phyloP scores from a whole-genome alignment of 192 early-diverging fungal species.

The Pilaira anomala region DNA sequence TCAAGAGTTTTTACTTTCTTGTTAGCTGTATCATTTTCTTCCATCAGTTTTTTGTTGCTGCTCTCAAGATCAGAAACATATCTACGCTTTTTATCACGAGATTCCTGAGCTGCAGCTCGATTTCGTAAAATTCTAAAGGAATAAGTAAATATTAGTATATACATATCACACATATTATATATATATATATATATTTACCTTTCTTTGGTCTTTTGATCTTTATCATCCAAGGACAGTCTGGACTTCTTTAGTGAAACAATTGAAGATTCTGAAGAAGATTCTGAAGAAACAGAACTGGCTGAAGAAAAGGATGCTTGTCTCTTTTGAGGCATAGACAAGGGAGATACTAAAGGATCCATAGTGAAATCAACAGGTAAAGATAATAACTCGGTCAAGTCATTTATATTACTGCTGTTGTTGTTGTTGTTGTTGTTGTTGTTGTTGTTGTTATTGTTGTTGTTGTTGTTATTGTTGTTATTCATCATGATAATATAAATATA shows the following conservation, averaged over 20 bases:
- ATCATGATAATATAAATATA: neutral
- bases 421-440: neutral
- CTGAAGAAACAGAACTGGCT: neutral
- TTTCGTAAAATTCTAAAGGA: conserved; percentile 58
- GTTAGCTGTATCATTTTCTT: conserved; percentile 46
- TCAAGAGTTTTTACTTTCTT: conserved; percentile 52
- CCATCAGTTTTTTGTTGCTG: conserved; percentile 45
- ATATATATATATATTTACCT: conserved; percentile 19
- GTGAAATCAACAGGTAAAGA: conserved; percentile 23
- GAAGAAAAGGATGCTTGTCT: conserved; percentile 1
- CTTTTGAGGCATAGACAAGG: neutral
- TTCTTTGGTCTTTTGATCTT: conserved; percentile 37
- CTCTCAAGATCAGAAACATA: conserved; percentile 60
- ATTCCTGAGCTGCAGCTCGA: conserved; percentile 71
- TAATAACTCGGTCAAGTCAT: conserved; percentile 18
- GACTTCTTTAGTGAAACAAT: conserved; percentile 10
- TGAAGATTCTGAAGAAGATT: neutral
- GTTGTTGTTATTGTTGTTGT: conserved; percentile 6
- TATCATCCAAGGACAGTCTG: conserved; percentile 23
- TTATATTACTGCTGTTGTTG: neutral
- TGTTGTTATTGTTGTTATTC: no score
- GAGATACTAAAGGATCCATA: conserved; percentile 20
- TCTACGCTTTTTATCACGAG: conserved; percentile 71
- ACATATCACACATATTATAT: no score
- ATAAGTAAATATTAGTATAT: no score